Evolutionary conservation across 2,329 filamentous ascomycete genomes (phyloP), one percentile per base, ranked within the genome.

Genomic region (Talaromyces piceae): DNA sequence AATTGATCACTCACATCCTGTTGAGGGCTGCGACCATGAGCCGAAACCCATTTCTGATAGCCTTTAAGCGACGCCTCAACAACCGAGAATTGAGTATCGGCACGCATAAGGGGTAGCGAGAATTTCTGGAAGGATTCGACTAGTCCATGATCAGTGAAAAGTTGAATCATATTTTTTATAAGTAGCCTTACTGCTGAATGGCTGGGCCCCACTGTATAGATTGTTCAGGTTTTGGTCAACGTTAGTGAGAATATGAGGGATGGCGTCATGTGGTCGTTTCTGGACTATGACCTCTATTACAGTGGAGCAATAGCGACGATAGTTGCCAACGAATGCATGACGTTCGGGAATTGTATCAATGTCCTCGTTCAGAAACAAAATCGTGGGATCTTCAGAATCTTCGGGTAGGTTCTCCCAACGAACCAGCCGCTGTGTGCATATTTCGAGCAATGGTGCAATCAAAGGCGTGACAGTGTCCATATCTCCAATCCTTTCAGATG

Each of bases 261-360:
- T 83, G 0, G 91, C 91, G 55, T 96, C 91, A 47, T 87, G 81
- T 2, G 91, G 83, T 59, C 88, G 87, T 58, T 87, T 80, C 57
- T 87, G 80, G 20, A 94, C 89, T 56, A 97, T 88, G 13, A 80
- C 80, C 68, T 97, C 91, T 50, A 98, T 89, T 23, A 96, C 81
- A 54, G 88, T 85, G 3, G 84, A 83, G 66, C 90, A 93, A 63
- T 95, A 97, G 53, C 93, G 81, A 33, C 93, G 80, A 67, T 98
- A 98, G 63, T 98, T 97, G 3, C 91, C 90, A 9, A 97, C 78
- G 66, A 98, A 98, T 1, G 90, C 89, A 69, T 98, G 93, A 22
- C 90, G 81, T 66, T 98, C 93, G 0, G 93, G 93, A 18, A 91
- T 76, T 0, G 91, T 97, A 63, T 98, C 93, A 51, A 95, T 94